Evolutionary conservation across 495 filamentous ascomycete species (phyloP), one percentile per base, ranked within the genome.

Genomic region (Podospora bellae-mahoneyi): DNA sequence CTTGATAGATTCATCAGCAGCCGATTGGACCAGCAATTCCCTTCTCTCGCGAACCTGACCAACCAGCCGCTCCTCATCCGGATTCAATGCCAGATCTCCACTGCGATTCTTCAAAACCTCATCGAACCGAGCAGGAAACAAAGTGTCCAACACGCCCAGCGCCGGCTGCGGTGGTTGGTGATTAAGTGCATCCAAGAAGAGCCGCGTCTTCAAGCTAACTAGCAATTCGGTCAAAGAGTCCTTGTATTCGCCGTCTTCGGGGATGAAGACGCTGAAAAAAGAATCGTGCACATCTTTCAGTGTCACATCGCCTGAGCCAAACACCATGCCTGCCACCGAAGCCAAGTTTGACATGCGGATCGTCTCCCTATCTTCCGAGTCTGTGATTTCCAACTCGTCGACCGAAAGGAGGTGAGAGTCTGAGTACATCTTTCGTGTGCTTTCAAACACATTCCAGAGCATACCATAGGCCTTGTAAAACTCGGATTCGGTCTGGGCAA

Each of bases 291-390:
- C 80, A 72, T 96, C 91, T 26, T 88, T 87, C 66, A 96, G 89
- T 6, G 90, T 86, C 60, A 96, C 91, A 73, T 96, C 92, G 71
- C 92, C 88, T 4, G 87, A 90, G 5, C 91, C 92, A 77, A 96
- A 94, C 28, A 94, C 86, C 68, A 90, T 92, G 0, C 89, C 88
- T 7, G 93, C 89, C 69, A 92, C 92, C 2, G 93, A 92, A 3
- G 92, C 93, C 64, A 97, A 81, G 70, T 97, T 97, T 2, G 92
- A 90, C 78, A 93, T 91, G 48, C 91, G 88, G 66, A 97, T 90
- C 23, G 90, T 90, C 63, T 91, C 90, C 23, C 91, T 80, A 68
- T 93, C 89, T 16, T 87, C 83, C 0, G 84, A 77, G 48, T 90
- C 88, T 9, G 83, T 83, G 62, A 95, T 85, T 48, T 92, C 89